Evolutionary conservation across 306 rosid species (phyloP).

Genomic region (Corylus avellana): DNA sequence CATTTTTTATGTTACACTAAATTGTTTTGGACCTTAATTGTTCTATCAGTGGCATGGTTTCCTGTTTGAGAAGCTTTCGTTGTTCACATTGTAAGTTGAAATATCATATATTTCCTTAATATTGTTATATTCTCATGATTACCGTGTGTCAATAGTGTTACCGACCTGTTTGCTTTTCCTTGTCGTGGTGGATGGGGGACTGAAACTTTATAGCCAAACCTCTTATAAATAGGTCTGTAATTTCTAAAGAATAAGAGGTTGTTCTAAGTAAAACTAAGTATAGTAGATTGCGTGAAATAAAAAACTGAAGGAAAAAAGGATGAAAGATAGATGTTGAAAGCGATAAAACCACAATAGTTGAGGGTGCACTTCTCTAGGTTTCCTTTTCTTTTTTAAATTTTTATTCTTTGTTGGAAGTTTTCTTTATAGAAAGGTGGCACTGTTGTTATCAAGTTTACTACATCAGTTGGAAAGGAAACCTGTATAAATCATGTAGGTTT

Average conservation of each 20-base stretch:
- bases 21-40: conserved; percentile 6
- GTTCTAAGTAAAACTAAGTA: neutral
- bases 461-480: neutral
- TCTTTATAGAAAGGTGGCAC: neutral
- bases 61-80: conserved; percentile 24
- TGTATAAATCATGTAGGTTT: neutral
- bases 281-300: neutral
- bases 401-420: neutral
- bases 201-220: neutral
- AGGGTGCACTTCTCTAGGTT: neutral
- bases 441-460: neutral
- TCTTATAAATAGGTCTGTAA: neutral
- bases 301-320: neutral
- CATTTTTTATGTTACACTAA: conserved; percentile 8
- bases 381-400: neutral
- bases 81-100: conserved; percentile 30
- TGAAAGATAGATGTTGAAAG: neutral
- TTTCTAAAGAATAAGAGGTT: neutral
- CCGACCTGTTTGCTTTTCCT: neutral
- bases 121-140: neutral
- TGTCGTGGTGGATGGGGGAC: neutral
- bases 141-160: neutral
- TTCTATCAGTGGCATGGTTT: conserved; percentile 21
- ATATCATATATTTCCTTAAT: neutral
- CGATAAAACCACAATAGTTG: neutral